These are phyloP conservation scores for Solanum medicagineum DNA, from an alignment of 257 asterid species.

Conservation along the genomic window DNA sequence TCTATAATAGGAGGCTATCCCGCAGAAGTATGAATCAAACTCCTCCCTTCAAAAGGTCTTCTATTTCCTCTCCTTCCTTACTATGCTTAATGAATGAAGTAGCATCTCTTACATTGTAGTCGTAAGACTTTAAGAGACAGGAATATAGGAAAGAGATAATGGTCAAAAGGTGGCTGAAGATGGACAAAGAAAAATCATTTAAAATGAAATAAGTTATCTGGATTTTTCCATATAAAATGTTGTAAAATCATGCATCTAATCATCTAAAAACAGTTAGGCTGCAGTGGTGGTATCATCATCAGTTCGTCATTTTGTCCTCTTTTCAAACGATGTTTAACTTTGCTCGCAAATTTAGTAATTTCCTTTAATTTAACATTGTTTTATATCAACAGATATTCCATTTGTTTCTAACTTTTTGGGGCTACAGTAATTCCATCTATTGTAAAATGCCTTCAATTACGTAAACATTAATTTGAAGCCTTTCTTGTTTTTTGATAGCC, in stretches of 20 bases:
- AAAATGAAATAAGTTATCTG: background rate
- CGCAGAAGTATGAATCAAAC: background rate
- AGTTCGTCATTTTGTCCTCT: background rate
- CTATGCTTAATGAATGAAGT: background rate
- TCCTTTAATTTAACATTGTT: background rate
- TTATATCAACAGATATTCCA: background rate
- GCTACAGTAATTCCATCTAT: background rate
- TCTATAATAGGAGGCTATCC: background rate
- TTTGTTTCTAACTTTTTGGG: background rate
- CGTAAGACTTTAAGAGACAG: background rate
- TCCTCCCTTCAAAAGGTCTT: background rate
- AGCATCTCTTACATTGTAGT: background rate
- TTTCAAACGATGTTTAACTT: background rate
- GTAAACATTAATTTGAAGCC: background rate
- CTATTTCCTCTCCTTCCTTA: background rate
- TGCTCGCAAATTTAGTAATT: background rate
- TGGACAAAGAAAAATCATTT: background rate
- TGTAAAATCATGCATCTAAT: background rate
- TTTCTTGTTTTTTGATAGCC: background rate
- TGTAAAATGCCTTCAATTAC: background rate
- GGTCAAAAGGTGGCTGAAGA: background rate
- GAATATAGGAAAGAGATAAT: background rate
- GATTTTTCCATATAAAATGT: background rate
- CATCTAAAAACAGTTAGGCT: background rate
- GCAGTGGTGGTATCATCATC: background rate